Evolutionary conservation across 805 yeast species (phyloP).

Genomic region (Wickerhamomyces chambardii): DNA sequence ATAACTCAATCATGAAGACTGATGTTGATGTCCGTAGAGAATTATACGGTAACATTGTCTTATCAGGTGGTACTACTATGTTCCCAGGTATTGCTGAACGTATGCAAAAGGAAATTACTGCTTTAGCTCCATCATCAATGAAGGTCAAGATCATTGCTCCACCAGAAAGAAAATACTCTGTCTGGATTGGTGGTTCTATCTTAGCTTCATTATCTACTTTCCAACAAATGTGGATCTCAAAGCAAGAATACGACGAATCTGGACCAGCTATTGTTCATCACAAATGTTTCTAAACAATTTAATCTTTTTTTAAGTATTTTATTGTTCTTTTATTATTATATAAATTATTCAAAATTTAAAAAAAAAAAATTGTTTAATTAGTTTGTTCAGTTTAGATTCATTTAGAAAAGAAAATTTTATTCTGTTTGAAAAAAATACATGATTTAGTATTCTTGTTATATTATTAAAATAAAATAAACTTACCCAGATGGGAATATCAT

Average conservation of each 20-base stretch:
- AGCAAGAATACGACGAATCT: conserved; percentile 99
- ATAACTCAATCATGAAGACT: conserved; percentile 83
- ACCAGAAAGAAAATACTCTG: conserved; percentile 98
- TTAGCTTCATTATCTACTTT: conserved; percentile 97
- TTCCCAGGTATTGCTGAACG: conserved; percentile 99
- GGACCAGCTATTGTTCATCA: conserved; percentile 94
- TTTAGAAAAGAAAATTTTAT: too few relatives aligned
- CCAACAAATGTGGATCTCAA: conserved; percentile 99
- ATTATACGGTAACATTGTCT: conserved; percentile 97
- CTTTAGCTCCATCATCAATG: conserved; percentile 99
- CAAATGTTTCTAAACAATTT: conserved; percentile 33
- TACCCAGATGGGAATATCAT: too few relatives aligned
- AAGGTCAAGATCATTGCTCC: conserved; percentile 99
- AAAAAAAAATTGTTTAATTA: too few relatives aligned
- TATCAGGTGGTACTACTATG: conserved; percentile 99
- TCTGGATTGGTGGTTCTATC: conserved; percentile 99
- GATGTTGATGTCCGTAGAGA: conserved; percentile 99
- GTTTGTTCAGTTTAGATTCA: too few relatives aligned
- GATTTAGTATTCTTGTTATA: too few relatives aligned
- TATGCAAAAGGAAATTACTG: conserved; percentile 99
- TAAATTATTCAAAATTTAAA: too few relatives aligned
- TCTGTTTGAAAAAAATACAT: too few relatives aligned
- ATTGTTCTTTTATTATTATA: not conserved
- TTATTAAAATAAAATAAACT: too few relatives aligned
- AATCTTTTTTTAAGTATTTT: not conserved